Percentiles rank a stretch among this genome's conserved stretches.
Evolutionary conservation across 108 stramenopile genomes (phyloP).

Genomic region (Epipyxis sp.): DNA sequence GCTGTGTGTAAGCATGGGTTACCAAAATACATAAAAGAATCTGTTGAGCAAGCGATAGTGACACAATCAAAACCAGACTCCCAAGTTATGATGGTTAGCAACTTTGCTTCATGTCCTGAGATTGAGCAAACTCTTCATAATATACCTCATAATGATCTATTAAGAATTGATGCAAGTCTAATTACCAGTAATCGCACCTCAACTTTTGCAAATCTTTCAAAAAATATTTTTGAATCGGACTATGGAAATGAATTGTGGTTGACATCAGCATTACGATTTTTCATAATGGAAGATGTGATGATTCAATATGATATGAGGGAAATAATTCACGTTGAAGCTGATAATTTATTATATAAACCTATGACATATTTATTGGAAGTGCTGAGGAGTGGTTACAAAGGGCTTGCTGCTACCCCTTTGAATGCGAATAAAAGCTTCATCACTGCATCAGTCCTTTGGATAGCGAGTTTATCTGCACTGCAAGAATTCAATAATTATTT

Average conservation of each 20-base stretch:
- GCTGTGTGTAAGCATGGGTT: constrained; percentile 5
- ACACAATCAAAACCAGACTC: constrained; percentile 31
- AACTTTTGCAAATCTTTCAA: background rate
- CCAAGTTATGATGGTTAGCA: background rate
- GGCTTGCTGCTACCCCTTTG: background rate
- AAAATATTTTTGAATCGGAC: background rate
- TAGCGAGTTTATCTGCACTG: background rate
- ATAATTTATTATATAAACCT: constrained; percentile 18
- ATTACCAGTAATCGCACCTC: background rate
- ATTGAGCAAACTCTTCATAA: background rate
- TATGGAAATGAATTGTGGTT: constrained; percentile 17
- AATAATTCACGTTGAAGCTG: constrained; percentile 26
- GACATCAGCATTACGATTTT: constrained; percentile 26
- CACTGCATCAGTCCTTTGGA: constrained; percentile 31
- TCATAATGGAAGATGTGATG: constrained; percentile 29
- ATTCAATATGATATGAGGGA: background rate
- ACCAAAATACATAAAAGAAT: background rate
- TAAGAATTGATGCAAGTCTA: background rate
- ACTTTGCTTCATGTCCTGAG: background rate
- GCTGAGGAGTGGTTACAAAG: background rate
- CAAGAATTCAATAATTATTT: constrained; percentile 13
- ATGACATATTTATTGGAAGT: background rate
- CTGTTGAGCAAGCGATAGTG: background rate
- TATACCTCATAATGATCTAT: background rate
- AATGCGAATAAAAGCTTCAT: constrained; percentile 4